Evolutionary conservation across 2,329 filamentous ascomycete species (phyloP).

Genomic region (Tricladium varicosporioides): DNA sequence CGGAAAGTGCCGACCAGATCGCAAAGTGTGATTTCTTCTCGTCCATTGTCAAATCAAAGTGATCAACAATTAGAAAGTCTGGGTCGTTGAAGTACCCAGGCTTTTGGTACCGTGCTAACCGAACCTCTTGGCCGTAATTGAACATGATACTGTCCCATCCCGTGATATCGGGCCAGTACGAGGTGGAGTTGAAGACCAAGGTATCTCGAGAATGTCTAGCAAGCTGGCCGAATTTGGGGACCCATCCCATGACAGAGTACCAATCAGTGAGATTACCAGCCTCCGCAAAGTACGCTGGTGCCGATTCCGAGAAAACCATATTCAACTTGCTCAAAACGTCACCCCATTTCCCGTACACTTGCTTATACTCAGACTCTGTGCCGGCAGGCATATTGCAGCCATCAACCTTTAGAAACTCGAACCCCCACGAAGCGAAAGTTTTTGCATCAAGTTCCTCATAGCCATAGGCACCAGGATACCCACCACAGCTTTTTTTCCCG

Average conservation of each 20-base stretch:
- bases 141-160: constrained; percentile 46
- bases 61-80: constrained; percentile 30
- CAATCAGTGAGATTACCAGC: constrained; percentile 39
- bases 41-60: constrained; percentile 25
- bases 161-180: constrained; percentile 28
- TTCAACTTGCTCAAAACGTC: constrained; percentile 30
- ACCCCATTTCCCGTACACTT: constrained; percentile 43
- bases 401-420: constrained; percentile 60
- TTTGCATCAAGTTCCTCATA: constrained; percentile 57
- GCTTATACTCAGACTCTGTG: constrained; percentile 39
- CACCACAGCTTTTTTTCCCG: constrained; percentile 44
- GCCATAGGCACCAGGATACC: constrained; percentile 55
- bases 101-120: constrained; percentile 32
- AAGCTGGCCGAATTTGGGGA: constrained; percentile 37
- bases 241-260: constrained; percentile 46
- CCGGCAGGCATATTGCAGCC: constrained; percentile 46
- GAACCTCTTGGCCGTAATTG: constrained; percentile 43
- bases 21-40: constrained; percentile 31
- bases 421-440: constrained; percentile 52
- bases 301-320: constrained; percentile 37
- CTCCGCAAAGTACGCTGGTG: constrained; percentile 50
- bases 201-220: constrained; percentile 35
- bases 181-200: constrained; percentile 27
- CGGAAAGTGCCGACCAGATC: constrained; percentile 29
- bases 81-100: constrained; percentile 38